These are phyloP conservation scores for Creolimax fragrantissima DNA, from an alignment of 78 protist species.

Conservation along the genomic window DNA sequence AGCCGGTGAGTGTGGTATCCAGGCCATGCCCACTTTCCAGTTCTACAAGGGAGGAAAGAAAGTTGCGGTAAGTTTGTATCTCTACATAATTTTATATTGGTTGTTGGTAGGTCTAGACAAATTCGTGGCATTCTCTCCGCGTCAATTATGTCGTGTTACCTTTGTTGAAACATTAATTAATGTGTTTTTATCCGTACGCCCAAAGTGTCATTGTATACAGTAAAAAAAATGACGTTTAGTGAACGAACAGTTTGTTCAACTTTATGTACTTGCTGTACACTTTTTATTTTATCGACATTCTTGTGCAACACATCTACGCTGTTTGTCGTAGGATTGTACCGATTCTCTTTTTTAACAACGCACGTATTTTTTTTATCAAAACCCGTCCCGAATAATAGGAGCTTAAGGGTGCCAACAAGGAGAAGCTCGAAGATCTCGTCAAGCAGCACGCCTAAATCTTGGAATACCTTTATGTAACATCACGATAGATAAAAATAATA, in stretches of 20 bases:
- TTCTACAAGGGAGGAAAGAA: conserved; percentile 7
- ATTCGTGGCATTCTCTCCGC: not conserved
- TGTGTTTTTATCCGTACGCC: no score
- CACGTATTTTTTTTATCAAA: not conserved
- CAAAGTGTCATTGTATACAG: not conserved
- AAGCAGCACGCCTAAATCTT: no score
- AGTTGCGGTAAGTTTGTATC: not conserved
- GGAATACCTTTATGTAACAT: no score
- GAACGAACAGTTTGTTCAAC: not conserved
- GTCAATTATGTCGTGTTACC: not conserved
- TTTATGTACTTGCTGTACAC: not conserved
- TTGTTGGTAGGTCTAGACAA: not conserved
- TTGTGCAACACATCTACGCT: not conserved
- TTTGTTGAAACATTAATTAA: not conserved
- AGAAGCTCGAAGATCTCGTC: not conserved
- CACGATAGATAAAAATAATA: no score
- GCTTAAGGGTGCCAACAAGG: conserved; percentile 1
- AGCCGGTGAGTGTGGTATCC: conserved; percentile 9
- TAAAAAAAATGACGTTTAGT: not conserved
- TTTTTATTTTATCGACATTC: not conserved
- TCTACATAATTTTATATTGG: not conserved
- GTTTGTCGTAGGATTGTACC: not conserved
- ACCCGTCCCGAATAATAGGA: not conserved
- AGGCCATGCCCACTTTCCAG: conserved; percentile 41
- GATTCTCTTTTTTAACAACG: not conserved